Conservation (phyloP, 495 filamentous ascomycete species). For the Penicillium roqueforti region DNA sequence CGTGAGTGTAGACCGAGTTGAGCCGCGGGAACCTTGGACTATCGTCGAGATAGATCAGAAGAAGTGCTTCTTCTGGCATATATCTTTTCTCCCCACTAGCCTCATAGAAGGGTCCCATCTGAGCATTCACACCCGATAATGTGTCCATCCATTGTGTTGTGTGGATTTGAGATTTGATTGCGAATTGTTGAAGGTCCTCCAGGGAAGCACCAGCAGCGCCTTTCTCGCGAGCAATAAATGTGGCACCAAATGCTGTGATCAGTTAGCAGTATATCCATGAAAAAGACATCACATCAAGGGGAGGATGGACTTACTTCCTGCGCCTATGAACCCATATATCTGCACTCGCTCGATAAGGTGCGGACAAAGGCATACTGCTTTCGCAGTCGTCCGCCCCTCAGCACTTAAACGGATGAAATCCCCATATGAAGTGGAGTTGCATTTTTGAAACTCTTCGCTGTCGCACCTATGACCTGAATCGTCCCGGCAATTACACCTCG, state of each 20-base stretch:
- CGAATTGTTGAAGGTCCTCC: conserved; percentile 10
- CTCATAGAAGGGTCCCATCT: conserved; percentile 5
- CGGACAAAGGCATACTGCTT: conserved; percentile 1
- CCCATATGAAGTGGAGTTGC: neutral
- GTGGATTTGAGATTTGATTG: conserved; percentile 22
- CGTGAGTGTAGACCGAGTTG: conserved; percentile 27
- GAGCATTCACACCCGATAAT: no score
- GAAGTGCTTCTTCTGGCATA: conserved; percentile 26
- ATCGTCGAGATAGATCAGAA: conserved; percentile 17
- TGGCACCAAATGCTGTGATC: conserved; percentile 21
- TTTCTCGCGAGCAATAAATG: conserved; percentile 20
- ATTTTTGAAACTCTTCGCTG: neutral
- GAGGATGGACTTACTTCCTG: conserved; percentile 14
- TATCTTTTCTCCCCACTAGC: neutral
- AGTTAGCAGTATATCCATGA: conserved; percentile 8
- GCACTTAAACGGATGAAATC: neutral
- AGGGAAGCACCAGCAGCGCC: neutral
- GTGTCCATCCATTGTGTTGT: conserved; percentile 3
- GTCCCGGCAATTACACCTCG: conserved; percentile 10
- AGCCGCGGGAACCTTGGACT: conserved; percentile 26
- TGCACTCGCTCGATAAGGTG: conserved; percentile 7
- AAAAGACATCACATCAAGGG: neutral
- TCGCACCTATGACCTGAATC: conserved; percentile 1
- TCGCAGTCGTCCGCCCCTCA: neutral
- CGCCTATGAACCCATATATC: conserved; percentile 19